These are phyloP conservation scores for Phanerochaete sordida DNA, from an alignment of 768 basidiomycete species.

Conservation along the genomic window DNA sequence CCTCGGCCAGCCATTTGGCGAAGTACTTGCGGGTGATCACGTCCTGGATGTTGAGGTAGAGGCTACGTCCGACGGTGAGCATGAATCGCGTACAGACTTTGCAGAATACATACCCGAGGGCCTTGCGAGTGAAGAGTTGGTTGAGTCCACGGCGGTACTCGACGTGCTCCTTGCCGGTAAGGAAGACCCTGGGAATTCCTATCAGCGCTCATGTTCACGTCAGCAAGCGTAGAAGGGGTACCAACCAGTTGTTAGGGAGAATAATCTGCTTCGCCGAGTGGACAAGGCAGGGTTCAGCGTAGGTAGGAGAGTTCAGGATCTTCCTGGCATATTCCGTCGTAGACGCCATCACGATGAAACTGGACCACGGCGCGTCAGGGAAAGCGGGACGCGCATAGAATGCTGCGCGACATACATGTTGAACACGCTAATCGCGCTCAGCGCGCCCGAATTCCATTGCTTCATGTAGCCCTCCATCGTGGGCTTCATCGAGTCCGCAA, in stretches of 20 bases:
- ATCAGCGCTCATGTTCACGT: neutral
- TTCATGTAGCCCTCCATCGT: conserved; percentile 88
- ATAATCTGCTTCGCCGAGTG: conserved; percentile 87
- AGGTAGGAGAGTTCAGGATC: conserved; percentile 90
- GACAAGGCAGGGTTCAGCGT: conserved; percentile 94
- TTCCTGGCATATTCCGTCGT: conserved; percentile 91
- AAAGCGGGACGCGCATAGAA: neutral
- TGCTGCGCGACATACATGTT: conserved; percentile 74
- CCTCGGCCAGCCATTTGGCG: conserved; percentile 62
- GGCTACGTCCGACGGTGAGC: conserved; percentile 38
- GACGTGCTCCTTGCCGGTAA: conserved; percentile 89
- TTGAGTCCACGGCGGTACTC: conserved; percentile 93
- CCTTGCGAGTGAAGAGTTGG: conserved; percentile 89
- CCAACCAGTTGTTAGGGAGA: conserved; percentile 81
- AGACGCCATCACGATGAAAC: conserved; percentile 98
- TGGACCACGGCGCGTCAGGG: conserved; percentile 27
- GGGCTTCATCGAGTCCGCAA: conserved; percentile 88
- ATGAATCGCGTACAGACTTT: neutral
- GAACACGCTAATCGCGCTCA: conserved; percentile 92
- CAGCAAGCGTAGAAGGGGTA: conserved; percentile 2
- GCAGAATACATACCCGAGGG: conserved; percentile 62
- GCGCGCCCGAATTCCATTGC: conserved; percentile 87
- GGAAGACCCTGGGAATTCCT: conserved; percentile 74
- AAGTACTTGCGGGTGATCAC: conserved; percentile 75
- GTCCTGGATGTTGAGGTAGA: conserved; percentile 86